Conservation (phyloP, 495 filamentous ascomycete species). For the Aspergillus heteromorphus region DNA sequence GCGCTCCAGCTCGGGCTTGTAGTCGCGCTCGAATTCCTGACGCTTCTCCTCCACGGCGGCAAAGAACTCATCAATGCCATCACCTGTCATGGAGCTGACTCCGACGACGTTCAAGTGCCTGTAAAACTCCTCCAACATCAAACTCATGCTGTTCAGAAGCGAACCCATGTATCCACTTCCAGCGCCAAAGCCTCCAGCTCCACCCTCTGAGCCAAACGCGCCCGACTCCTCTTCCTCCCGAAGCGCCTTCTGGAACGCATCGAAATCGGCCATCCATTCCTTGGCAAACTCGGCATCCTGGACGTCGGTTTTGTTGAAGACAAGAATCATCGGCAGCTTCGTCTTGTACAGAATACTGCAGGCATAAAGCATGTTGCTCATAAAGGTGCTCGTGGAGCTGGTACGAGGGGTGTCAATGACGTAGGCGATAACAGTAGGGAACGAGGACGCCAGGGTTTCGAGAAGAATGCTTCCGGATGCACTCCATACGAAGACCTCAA, state of each 20-base stretch:
- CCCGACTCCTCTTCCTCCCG: constrained; percentile 71
- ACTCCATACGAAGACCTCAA: constrained; percentile 98
- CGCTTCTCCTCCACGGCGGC: constrained; percentile 78
- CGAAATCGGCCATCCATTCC: constrained; percentile 99
- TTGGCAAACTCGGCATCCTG: constrained; percentile 87
- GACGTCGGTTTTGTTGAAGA: constrained; percentile 98
- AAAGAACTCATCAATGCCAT: constrained; percentile 91
- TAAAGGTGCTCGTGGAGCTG: constrained; percentile 89
- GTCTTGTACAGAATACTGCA: constrained; percentile 98
- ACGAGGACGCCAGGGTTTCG: constrained; percentile 83
- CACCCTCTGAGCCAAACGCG: constrained; percentile 69
- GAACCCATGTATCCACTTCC: constrained; percentile 98
- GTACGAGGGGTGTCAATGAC: constrained; percentile 94
- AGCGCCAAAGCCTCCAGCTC: constrained; percentile 50
- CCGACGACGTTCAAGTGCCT: constrained; percentile 84
- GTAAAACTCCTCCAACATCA: constrained; percentile 98
- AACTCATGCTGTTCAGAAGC: constrained; percentile 91
- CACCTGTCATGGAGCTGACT: constrained; percentile 88
- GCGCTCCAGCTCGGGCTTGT: constrained; percentile 84
- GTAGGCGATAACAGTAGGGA: constrained; percentile 95
- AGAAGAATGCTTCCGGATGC: constrained; percentile 91
- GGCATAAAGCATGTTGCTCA: constrained; percentile 99
- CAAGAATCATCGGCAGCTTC: constrained; percentile 93
- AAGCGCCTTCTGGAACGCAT: constrained; percentile 86
- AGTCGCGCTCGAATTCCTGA: constrained; percentile 85